A percentile compares a stretch with the other conserved stretches of the same genome.
Conservation (phyloP, 352 stramenopile genomes). For the Globisporangium mamillatum region DNA sequence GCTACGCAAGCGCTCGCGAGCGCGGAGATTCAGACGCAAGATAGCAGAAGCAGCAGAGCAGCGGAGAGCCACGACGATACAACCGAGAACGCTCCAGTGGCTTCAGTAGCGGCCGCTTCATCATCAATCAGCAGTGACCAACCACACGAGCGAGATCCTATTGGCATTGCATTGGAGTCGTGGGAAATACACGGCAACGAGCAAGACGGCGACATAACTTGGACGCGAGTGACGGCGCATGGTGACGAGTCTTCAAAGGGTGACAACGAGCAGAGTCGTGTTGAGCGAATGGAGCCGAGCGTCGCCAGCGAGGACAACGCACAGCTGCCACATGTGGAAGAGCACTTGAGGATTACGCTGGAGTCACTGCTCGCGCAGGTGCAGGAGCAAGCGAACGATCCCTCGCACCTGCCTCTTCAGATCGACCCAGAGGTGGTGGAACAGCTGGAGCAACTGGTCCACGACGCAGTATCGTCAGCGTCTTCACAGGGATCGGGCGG, state of each 20-base stretch:
- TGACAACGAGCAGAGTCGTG: neutral
- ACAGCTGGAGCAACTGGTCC: constrained; percentile 24
- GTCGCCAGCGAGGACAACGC: neutral
- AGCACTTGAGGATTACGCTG: constrained; percentile 20
- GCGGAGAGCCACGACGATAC: neutral
- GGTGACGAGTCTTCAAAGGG: neutral
- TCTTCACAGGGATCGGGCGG: neutral
- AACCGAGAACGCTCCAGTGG: neutral
- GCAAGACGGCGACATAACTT: neutral
- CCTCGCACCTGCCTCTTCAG: constrained; percentile 1
- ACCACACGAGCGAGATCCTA: neutral
- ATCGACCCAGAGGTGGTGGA: constrained; percentile 17
- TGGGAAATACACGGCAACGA: constrained; percentile 14
- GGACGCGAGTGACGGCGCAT: neutral
- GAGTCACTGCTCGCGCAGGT: constrained; percentile 19
- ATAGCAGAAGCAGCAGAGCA: neutral
- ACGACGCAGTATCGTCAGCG: constrained; percentile 11
- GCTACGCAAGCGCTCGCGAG: neutral
- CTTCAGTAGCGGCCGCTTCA: neutral
- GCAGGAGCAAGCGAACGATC: constrained; percentile 17
- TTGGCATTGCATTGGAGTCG: neutral
- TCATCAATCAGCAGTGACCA: neutral
- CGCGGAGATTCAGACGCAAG: neutral
- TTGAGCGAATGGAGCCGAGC: neutral
- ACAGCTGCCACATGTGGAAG: neutral